Evolutionary conservation across 2,329 filamentous ascomycete genomes (phyloP), one percentile per base, ranked within the genome.

Genomic region (Basipetospora chlamydospora): DNA sequence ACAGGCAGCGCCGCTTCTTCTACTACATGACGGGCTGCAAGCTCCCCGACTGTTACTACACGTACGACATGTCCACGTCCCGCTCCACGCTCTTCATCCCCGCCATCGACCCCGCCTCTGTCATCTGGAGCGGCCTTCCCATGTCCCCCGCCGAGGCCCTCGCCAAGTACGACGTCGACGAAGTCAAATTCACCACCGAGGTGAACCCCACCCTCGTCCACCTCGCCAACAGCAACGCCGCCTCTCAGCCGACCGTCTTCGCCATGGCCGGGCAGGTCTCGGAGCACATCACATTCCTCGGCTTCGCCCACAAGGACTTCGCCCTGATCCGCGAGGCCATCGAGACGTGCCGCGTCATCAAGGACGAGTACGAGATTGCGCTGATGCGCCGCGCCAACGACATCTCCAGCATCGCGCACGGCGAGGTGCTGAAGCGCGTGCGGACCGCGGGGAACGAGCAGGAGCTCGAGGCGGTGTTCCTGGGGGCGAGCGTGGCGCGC

Each of bases 91-190:
- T 98, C 33, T 98, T 87, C 61, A 88, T 98, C 48, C 88, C 90
- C 2, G 82, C 86, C 12, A 72, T 87, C 48, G 77, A 94, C 47
- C 73, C 84, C n/a, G 82, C 90, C 29, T 77, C 77, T 38, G 86
- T 96, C 40, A 84, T 96, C 51, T 98, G 88, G 88, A 82, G 80
- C 20, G 90, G 90, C 10, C 69, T 96, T 12, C 90, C 88, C 0
- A 63, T 92, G 42, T 82, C 77, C 25, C 60, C 70, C 23, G 69
- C 80, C 28, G 80, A 95, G 50, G 88, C 88, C 6, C 61, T 80
- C 42, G 59, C 71, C 33, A 69, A 72, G 44, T 96, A 84, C 60
- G 84, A 93, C 45, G 73, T 92, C 43, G 88, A 96, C 53, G 64
- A 73, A 25, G 84, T 88, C 43, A 69, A 71, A 40, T 75, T 75